Evolutionary conservation across 2,329 filamentous ascomycete species (phyloP).

Genomic region (Alternaria novae-zelandiae): DNA sequence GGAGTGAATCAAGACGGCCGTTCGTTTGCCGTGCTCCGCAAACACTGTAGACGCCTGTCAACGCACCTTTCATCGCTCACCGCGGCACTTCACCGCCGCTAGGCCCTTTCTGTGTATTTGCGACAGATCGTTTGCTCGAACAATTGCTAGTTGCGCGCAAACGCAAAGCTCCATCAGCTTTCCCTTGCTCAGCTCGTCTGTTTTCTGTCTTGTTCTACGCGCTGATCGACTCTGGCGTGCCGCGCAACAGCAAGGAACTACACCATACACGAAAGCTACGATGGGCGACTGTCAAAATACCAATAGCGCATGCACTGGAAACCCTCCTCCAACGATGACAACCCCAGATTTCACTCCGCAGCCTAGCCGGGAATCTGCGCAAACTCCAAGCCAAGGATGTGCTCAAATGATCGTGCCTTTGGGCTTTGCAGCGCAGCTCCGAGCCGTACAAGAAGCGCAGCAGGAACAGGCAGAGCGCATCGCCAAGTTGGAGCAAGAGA

Average conservation of each 20-base stretch:
- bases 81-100: no score
- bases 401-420: constrained; percentile 11
- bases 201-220: neutral
- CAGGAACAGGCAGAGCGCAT: constrained; percentile 12
- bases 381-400: neutral
- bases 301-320: neutral
- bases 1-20: neutral
- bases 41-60: neutral
- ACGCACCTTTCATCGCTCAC: neutral
- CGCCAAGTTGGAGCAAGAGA: constrained; percentile 16
- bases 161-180: neutral
- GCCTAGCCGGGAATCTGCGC: neutral
- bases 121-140: neutral
- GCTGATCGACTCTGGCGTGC: neutral
- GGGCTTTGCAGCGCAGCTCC: constrained; percentile 24
- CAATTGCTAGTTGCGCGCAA: neutral
- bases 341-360: neutral
- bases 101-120: neutral
- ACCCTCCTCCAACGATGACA: neutral
- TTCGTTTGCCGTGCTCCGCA: neutral
- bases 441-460: constrained; percentile 17
- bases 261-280: neutral
- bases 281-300: neutral
- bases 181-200: neutral
- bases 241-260: neutral